These are phyloP conservation scores for Talaromyces sp. DNA, from an alignment of 2,329 filamentous ascomycete species.

Conservation along the genomic window DNA sequence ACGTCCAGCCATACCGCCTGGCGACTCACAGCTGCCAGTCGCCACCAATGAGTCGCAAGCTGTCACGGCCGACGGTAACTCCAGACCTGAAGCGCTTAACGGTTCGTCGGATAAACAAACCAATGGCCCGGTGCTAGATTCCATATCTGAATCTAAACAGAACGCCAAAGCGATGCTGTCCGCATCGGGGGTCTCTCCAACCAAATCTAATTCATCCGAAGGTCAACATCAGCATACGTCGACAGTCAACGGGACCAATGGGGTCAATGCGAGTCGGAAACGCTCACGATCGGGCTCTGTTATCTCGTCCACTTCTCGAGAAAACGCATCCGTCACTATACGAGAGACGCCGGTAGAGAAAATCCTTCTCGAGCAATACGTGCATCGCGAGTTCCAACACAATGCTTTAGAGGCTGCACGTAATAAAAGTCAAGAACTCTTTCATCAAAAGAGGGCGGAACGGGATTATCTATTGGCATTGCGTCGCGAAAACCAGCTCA, in stretches of 20 bases:
- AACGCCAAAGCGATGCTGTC: slow-evolving; percentile 56
- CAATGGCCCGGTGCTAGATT: slow-evolving; percentile 33
- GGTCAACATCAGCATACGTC: slow-evolving; percentile 20
- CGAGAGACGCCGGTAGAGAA: slow-evolving; percentile 44
- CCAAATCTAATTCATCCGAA: slow-evolving; percentile 29
- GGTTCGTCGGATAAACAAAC: slow-evolving; percentile 21
- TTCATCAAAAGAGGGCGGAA: slow-evolving; percentile 61
- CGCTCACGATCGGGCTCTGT: slow-evolving; percentile 57
- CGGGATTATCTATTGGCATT: slow-evolving; percentile 65
- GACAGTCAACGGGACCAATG: slow-evolving; percentile 42
- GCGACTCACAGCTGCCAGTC: slow-evolving; percentile 20
- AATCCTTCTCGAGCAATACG: slow-evolving; percentile 58
- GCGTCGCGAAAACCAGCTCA: slow-evolving; percentile 53
- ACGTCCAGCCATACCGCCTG: slow-evolving; percentile 22
- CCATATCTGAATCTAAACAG: slow-evolving; percentile 55
- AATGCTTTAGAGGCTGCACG: slow-evolving; percentile 50
- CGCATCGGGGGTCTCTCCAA: slow-evolving; percentile 41
- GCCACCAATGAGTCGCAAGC: slow-evolving; percentile 24
- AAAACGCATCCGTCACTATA: slow-evolving; percentile 28
- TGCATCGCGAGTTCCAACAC: slow-evolving; percentile 59
- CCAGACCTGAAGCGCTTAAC: slow-evolving; percentile 22
- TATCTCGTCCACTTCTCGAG: slow-evolving; percentile 37
- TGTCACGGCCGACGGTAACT: slow-evolving; percentile 19
- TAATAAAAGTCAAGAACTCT: slow-evolving; percentile 52
- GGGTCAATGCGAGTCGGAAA: slow-evolving; percentile 50